A percentile compares a stretch with the other conserved stretches of the same genome.
phyloP scores from a whole-genome alignment of 2,329 filamentous ascomycete species.

The Ceratocystis eucalypticola region DNA sequence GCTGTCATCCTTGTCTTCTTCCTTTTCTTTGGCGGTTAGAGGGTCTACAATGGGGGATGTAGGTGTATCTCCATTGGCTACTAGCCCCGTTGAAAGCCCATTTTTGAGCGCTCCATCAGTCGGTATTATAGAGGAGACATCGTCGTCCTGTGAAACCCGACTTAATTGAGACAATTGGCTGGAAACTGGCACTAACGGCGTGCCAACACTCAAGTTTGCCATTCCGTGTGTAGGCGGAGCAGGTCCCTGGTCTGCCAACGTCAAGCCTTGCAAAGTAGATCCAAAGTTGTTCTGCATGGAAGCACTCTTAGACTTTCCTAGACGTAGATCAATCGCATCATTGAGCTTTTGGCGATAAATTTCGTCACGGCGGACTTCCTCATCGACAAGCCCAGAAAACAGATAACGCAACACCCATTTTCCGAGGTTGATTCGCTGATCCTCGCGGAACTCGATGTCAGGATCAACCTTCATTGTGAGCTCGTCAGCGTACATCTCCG shows the following conservation, averaged over 20 bases:
- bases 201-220: constrained; percentile 5
- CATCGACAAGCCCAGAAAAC: constrained; percentile 77
- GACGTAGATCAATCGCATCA: constrained; percentile 45
- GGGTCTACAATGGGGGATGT: constrained; percentile 33
- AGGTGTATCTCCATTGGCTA: constrained; percentile 22
- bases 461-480: constrained; percentile 57
- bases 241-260: not conserved
- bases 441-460: constrained; percentile 61
- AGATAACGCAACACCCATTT: constrained; percentile 93
- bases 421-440: constrained; percentile 91
- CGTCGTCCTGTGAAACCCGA: constrained; percentile 48
- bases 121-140: constrained; percentile 61
- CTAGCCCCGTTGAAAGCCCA: constrained; percentile 27
- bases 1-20: constrained; percentile 40
- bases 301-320: constrained; percentile 34
- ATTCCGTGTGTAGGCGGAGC: not conserved
- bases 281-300: not conserved
- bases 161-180: constrained; percentile 38
- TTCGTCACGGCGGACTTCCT: constrained; percentile 75
- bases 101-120: constrained; percentile 33
- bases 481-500: constrained; percentile 93
- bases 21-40: constrained; percentile 32
- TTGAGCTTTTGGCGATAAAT: constrained; percentile 56
- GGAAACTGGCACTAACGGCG: constrained; percentile 24
- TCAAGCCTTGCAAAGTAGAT: constrained; percentile 4